A percentile compares a stretch with the other conserved stretches of the same genome.
Conservation (phyloP, 768 basidiomycete genomes). For the Auricularia heimuer region DNA sequence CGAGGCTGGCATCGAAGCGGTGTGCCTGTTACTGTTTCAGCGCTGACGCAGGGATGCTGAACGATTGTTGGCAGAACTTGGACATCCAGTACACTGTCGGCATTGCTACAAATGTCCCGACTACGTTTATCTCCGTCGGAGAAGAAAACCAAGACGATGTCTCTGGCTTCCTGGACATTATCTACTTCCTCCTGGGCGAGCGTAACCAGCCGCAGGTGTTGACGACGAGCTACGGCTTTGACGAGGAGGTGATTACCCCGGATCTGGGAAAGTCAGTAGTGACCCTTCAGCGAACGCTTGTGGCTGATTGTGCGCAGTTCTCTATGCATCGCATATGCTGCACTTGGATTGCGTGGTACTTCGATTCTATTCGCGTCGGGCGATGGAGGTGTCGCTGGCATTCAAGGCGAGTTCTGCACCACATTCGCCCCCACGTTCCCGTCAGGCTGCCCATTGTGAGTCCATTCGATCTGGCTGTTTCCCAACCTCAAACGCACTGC, state of each 20-base stretch:
- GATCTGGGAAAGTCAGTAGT: slow-evolving; percentile 2
- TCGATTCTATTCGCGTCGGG: slow-evolving; percentile 16
- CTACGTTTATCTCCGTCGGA: slow-evolving; percentile 20
- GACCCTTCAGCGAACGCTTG: neutral
- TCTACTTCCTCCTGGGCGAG: slow-evolving; percentile 16
- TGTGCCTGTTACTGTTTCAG: neutral
- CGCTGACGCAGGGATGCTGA: too few species aligned
- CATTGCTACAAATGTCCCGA: slow-evolving; percentile 20
- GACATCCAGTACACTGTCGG: slow-evolving; percentile 30
- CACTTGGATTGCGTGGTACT: slow-evolving; percentile 10
- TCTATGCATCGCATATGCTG: slow-evolving; percentile 21
- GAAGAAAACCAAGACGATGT: slow-evolving; percentile 11
- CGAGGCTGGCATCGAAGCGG: slow-evolving; percentile 9
- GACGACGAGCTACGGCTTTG: slow-evolving; percentile 7
- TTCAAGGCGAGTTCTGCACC: slow-evolving; percentile 6
- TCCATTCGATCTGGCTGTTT: neutral
- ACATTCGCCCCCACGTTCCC: slow-evolving; percentile 15
- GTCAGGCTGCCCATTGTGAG: slow-evolving; percentile 9
- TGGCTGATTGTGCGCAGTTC: slow-evolving; percentile 21
- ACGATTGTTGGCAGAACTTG: slow-evolving; percentile 16
- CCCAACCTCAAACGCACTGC: neutral
- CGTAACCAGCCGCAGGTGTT: slow-evolving; percentile 2
- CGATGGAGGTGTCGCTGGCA: slow-evolving; percentile 15
- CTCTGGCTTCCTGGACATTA: slow-evolving; percentile 18
- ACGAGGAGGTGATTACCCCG: slow-evolving; percentile 2